These are phyloP conservation scores for Sambucus nigra DNA, from an alignment of 129 eudicot species.

Conservation along the genomic window DNA sequence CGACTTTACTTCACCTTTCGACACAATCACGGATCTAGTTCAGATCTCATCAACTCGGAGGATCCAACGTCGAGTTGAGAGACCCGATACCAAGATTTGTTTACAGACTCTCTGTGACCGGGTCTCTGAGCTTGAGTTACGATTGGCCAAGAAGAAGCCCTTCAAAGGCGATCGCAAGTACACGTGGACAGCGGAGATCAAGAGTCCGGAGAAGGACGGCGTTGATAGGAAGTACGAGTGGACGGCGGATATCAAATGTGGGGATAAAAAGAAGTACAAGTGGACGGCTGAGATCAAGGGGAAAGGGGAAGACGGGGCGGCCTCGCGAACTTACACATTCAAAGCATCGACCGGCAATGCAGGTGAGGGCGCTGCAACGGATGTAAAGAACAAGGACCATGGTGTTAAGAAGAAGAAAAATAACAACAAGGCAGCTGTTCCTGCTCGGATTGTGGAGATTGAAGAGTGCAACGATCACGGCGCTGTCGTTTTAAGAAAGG, in stretches of 20 bases:
- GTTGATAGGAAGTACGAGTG: conserved; percentile 64
- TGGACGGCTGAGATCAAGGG: conserved; percentile 79
- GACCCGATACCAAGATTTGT: conserved; percentile 19
- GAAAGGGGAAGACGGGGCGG: conserved; percentile 37
- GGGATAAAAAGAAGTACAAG: conserved; percentile 48
- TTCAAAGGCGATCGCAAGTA: conserved; percentile 59
- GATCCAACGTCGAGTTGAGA: too few species aligned
- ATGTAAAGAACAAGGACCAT: conserved; percentile 19
- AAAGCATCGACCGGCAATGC: conserved; percentile 45
- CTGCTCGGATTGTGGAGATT: conserved; percentile 62
- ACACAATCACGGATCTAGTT: conserved; percentile 46
- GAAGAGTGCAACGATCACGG: conserved; percentile 53
- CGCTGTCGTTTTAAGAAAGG: conserved; percentile 60
- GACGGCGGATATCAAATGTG: conserved; percentile 65
- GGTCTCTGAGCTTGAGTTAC: too few species aligned
- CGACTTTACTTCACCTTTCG: conserved; percentile 24
- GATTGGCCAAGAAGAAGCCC: too few species aligned
- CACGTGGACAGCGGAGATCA: conserved; percentile 92
- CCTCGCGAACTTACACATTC: conserved; percentile 45
- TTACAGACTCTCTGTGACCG: conserved; percentile 42
- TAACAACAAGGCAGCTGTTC: conserved; percentile 10
- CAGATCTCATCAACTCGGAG: conserved; percentile 37
- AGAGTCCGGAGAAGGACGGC: conserved; percentile 33
- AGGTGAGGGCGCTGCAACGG: conserved; percentile 20
- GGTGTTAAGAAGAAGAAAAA: conserved; percentile 32